phyloP scores from a whole-genome alignment of 2,329 filamentous ascomycete genomes.

The Lecanicillium sp. region DNA sequence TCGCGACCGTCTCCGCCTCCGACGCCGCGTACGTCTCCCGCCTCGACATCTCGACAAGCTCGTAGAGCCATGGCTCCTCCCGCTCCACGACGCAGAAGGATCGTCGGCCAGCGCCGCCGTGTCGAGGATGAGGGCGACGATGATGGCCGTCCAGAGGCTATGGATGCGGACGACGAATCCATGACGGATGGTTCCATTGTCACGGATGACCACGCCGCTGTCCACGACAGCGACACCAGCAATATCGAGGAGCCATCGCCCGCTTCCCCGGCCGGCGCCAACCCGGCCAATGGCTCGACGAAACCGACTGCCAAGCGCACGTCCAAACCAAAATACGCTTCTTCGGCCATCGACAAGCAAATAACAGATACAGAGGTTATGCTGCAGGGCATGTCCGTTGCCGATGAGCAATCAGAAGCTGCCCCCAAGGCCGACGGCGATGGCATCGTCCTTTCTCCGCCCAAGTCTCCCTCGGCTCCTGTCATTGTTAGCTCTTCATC shows the following conservation, averaged over 20 bases:
- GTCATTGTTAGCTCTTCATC: slow-evolving; percentile 47
- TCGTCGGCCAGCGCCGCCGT: slow-evolving; percentile 59
- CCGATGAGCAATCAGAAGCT: background rate
- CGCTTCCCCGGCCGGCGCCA: slow-evolving; percentile 32
- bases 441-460: slow-evolving; percentile 20
- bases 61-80: slow-evolving; percentile 30
- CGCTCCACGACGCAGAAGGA: slow-evolving; percentile 51
- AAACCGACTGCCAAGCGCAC: slow-evolving; percentile 27
- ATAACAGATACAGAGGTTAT: background rate
- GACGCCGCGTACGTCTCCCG: slow-evolving; percentile 15
- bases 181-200: slow-evolving; percentile 54
- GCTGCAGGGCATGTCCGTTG: background rate
- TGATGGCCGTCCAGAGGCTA: slow-evolving; percentile 46
- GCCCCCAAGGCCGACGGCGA: slow-evolving; percentile 9
- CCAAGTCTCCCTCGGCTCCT: slow-evolving; percentile 36
- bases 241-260: slow-evolving; percentile 50
- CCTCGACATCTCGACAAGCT: slow-evolving; percentile 10
- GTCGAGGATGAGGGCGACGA: slow-evolving; percentile 65
- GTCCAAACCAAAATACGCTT: background rate
- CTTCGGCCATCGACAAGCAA: background rate
- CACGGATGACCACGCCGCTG: slow-evolving; percentile 53
- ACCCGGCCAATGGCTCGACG: slow-evolving; percentile 32
- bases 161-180: slow-evolving; percentile 57
- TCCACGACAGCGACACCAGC: slow-evolving; percentile 56
- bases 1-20: slow-evolving; percentile 9